phyloP scores from a whole-genome alignment of 163 green algal genomes.

The Chloroidium sp. region DNA sequence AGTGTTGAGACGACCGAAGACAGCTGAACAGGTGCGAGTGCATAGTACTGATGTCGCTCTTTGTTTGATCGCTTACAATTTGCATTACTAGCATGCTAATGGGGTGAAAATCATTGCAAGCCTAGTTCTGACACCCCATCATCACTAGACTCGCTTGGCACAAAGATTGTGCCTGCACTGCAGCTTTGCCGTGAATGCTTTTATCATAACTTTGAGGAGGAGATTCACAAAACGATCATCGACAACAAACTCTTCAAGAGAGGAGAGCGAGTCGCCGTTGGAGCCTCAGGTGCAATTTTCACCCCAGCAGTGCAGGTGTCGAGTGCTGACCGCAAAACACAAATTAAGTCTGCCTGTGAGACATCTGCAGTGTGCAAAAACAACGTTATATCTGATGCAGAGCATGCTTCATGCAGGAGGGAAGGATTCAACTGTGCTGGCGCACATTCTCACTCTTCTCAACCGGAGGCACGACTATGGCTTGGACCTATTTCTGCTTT shows the following conservation, averaged over 20 bases:
- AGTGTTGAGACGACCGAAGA: slow-evolving; percentile 71
- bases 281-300: slow-evolving; percentile 46
- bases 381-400: not conserved
- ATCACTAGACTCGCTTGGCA: not conserved
- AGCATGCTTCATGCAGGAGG: slow-evolving; percentile 36
- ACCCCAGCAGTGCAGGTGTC: not conserved
- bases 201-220: slow-evolving; percentile 76
- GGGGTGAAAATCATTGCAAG: not conserved
- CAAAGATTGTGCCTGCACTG: not conserved
- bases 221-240: slow-evolving; percentile 87
- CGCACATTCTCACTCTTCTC: slow-evolving; percentile 84
- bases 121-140: not conserved
- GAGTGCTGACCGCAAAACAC: not conserved
- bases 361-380: not conserved
- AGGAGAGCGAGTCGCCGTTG: slow-evolving; percentile 84
- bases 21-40: slow-evolving; percentile 44
- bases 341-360: not conserved
- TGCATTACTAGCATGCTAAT: not conserved
- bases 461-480: slow-evolving; percentile 81
- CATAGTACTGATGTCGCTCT: no score
- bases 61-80: no score
- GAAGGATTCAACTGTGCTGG: slow-evolving; percentile 96
- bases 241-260: slow-evolving; percentile 63
- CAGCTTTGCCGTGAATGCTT: slow-evolving; percentile 92
- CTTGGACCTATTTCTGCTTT: slow-evolving; percentile 91